Conservation (phyloP, 176 grass and related monocot genomes). For the Alloteropsis semialata region DNA sequence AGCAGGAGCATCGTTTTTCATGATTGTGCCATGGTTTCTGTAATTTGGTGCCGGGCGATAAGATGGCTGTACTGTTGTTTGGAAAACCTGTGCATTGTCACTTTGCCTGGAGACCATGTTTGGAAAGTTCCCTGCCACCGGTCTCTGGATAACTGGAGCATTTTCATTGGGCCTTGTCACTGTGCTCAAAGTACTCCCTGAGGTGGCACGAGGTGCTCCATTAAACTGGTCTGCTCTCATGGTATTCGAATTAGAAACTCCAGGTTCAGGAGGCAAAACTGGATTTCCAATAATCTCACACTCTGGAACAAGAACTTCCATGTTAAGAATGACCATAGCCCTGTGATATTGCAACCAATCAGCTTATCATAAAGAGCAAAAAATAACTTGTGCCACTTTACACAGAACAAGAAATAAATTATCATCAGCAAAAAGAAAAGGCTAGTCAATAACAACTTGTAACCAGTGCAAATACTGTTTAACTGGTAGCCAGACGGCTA, state of each 20-base stretch:
- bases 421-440: background rate
- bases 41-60: constrained; percentile 79
- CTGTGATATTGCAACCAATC: constrained; percentile 49
- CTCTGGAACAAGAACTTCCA: constrained; percentile 60
- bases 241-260: constrained; percentile 10
- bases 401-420: background rate
- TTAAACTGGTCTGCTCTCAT: constrained; percentile 34
- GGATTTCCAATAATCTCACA: constrained; percentile 65
- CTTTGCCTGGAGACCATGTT: constrained; percentile 33
- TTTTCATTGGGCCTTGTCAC: constrained; percentile 36
- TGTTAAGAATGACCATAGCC: constrained; percentile 70
- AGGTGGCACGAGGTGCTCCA: constrained; percentile 28
- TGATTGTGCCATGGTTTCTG: constrained; percentile 75
- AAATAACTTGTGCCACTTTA: background rate
- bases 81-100: constrained; percentile 43
- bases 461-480: background rate
- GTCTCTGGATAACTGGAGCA: constrained; percentile 38
- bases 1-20: constrained; percentile 91
- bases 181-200: constrained; percentile 32
- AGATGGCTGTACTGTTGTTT: constrained; percentile 59
- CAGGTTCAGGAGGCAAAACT: constrained; percentile 31
- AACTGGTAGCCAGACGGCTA: background rate
- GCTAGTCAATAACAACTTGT: background rate
- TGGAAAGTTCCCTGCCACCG: constrained; percentile 21
- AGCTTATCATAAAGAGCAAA: constrained; percentile 18